Evolutionary conservation across 495 filamentous ascomycete genomes (phyloP), one percentile per base, ranked within the genome.

Genomic region (Elaphomyces granulatus): DNA sequence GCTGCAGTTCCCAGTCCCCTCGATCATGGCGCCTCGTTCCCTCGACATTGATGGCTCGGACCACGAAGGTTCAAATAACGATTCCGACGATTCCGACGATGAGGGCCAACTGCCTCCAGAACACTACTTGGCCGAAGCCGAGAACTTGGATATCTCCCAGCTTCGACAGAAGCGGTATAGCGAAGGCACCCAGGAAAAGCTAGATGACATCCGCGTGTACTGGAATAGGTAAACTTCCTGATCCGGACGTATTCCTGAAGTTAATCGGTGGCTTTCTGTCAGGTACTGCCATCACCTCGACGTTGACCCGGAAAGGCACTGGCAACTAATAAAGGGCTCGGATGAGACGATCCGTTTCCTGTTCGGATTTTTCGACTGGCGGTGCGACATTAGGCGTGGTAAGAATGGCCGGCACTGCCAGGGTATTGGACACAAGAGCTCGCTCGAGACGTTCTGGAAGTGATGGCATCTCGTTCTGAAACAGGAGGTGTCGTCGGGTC

Each of bases 261-360:
- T n/a, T n/a, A n/a, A n/a, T n/a, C n/a, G n/a, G n/a, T n/a, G n/a
- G n/a, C 43, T 36, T 47, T 15, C 42, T 45, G 32, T 28, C 40
- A 52, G 51, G 32, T 54, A 46, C 43, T 49, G 39, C 23, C 34
- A 45, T n/a, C 32, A 45, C 26, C 28, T 15, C 35, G 48, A 46
- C 32, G 36, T 41, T 18, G 46, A 51, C 35, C 53, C 47, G 3
- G 42, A 44, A n/a, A 30, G 53, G 45, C 37, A 31, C 39, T 50
- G 44, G 23, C 41, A 31, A 28, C 51, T 32, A 44, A 32, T 55
- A 38, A 54, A 48, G 41, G 40, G 54, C 36, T 49, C 34, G 14
- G 42, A 53, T 39, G 44, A 56, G 43, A 55, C 45, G 3, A 38
- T 59, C 34, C 39, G 38, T 26, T 59, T 56, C 46, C 47, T 61